Conservation (phyloP, 148 eudicot species). For the Vaccinium darrowii region DNA sequence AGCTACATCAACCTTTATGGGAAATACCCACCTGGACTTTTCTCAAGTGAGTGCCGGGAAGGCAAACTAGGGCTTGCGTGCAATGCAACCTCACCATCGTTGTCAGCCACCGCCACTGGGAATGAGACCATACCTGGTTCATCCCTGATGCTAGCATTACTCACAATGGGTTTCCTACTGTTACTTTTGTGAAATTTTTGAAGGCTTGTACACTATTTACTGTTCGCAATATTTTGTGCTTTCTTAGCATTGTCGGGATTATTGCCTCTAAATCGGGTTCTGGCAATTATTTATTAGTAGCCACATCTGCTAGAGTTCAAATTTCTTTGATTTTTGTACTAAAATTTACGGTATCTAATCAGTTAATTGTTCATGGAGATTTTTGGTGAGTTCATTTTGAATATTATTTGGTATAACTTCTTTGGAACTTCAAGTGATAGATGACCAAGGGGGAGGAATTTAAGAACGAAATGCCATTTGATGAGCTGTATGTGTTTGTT, state of each 20-base stretch:
- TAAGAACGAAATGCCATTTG: neutral
- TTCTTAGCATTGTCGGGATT: neutral
- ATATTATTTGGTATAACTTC: neutral
- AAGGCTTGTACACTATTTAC: neutral
- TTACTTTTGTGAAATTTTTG: neutral
- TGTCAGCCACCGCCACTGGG: neutral
- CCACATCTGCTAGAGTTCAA: neutral
- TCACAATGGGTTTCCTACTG: constrained; percentile 8
- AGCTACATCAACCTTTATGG: constrained; percentile 53
- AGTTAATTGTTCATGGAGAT: neutral
- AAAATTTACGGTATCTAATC: neutral
- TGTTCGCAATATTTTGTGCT: neutral
- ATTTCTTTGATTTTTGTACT: neutral
- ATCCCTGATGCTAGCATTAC: constrained; percentile 10
- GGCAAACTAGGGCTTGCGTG: constrained; percentile 38
- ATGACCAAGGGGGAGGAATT: neutral
- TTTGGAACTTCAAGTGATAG: neutral
- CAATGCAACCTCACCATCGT: constrained; percentile 24
- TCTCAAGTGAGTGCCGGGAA: constrained; percentile 36
- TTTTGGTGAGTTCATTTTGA: neutral
- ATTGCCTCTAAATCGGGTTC: neutral
- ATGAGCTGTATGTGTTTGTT: neutral
- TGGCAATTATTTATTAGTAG: neutral
- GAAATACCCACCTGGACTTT: constrained; percentile 45
- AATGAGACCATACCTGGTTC: neutral